A percentile compares a stretch with the other conserved stretches of the same genome.
phyloP scores from a whole-genome alignment of 1,284 basidiomycete species.

The Tylopilus sp. region DNA sequence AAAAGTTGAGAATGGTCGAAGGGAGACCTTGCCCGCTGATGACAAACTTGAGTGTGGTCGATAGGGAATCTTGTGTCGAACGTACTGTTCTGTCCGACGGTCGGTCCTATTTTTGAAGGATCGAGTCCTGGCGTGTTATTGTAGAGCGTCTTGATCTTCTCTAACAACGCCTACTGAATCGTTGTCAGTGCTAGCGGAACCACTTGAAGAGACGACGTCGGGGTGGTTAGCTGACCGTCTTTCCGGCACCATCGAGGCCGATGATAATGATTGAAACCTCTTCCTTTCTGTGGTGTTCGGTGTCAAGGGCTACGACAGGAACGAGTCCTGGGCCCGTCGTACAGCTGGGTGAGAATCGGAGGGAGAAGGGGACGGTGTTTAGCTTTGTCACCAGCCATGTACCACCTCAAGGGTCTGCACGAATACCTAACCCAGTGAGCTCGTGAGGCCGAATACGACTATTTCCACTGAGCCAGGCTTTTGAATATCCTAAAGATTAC shows the following conservation, averaged over 20 bases:
- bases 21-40: constrained; percentile 83
- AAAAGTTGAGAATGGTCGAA: constrained; percentile 93
- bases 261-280: constrained; percentile 93
- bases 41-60: neutral
- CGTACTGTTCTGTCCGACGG: constrained; percentile 92
- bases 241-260: constrained; percentile 85
- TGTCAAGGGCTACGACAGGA: neutral
- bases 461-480: too few species aligned
- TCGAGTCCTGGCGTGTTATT: constrained; percentile 80
- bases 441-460: too few species aligned
- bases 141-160: constrained; percentile 90
- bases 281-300: constrained; percentile 61
- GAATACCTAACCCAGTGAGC: too few species aligned
- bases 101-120: constrained; percentile 88
- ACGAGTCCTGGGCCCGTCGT: neutral
- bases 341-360: too few species aligned
- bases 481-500: too few species aligned
- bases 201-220: neutral
- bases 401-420: too few species aligned
- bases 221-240: constrained; percentile 57
- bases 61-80: constrained; percentile 7
- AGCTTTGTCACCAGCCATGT: too few species aligned
- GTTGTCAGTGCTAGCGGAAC: neutral
- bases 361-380: too few species aligned
- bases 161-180: constrained; percentile 69